Evolutionary conservation across 208 protist species (phyloP).

Genomic region (Trichomonas gallinae): DNA sequence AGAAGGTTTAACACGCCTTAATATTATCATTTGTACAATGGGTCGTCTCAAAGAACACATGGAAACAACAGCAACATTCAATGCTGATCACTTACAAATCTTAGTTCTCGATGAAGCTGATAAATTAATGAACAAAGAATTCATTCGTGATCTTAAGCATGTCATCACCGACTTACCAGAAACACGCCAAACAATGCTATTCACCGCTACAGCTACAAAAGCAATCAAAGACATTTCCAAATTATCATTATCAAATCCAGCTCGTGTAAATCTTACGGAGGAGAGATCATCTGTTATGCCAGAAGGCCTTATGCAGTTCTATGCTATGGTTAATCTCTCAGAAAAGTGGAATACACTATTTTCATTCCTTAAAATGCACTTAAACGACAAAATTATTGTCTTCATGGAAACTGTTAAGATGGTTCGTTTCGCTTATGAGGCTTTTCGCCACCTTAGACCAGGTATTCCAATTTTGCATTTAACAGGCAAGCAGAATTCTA

Average conservation of each 20-base stretch:
- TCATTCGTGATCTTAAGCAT: conserved; percentile 67
- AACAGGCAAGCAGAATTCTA: not conserved
- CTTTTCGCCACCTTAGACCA: not conserved
- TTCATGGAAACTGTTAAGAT: conserved; percentile 18
- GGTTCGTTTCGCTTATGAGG: not conserved
- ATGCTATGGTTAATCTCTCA: not conserved
- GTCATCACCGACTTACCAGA: conserved; percentile 75
- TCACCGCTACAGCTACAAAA: conserved; percentile 92
- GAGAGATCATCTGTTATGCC: not conserved
- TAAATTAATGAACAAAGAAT: conserved; percentile 87
- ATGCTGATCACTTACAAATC: conserved; percentile 28
- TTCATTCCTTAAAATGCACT: not conserved
- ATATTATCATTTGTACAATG: conserved; percentile 93
- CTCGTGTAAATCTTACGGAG: not conserved
- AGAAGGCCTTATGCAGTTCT: not conserved
- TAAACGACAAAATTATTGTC: conserved; percentile 8
- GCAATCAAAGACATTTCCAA: conserved; percentile 38
- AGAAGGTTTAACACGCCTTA: conserved; percentile 64
- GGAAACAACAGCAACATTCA: conserved; percentile 57
- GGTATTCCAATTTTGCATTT: not conserved
- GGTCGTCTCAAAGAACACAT: conserved; percentile 94
- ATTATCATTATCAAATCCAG: not conserved
- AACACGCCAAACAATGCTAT: conserved; percentile 86
- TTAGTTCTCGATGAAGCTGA: conserved; percentile 93
- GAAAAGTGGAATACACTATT: conserved; percentile 9